A percentile compares a stretch with the other conserved stretches of the same genome.
These are phyloP conservation scores for Hordeum marinum DNA, from an alignment of 176 grass and related monocot species.

Conservation along the genomic window DNA sequence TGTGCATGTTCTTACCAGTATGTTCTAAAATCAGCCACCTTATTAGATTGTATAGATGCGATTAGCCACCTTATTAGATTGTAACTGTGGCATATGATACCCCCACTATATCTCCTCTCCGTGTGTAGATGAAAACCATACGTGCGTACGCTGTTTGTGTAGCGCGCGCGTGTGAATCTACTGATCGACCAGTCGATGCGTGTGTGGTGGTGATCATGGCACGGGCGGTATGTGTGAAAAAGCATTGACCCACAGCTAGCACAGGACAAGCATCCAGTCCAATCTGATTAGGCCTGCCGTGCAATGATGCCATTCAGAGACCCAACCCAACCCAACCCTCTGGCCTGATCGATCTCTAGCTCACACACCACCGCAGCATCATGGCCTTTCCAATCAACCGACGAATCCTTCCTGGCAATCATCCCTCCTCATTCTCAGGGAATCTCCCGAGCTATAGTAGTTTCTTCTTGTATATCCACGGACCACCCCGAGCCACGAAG, in stretches of 20 bases:
- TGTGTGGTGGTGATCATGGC: constrained; percentile 31
- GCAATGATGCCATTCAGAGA: constrained; percentile 55
- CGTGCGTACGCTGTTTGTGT: not conserved
- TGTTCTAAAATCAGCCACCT: no score
- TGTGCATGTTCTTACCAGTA: no score
- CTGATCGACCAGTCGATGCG: not conserved
- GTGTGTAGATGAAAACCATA: not conserved
- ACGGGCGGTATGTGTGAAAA: no score
- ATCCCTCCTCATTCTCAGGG: not conserved
- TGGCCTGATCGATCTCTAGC: constrained; percentile 13
- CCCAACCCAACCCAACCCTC: not conserved
- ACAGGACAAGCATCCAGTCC: no score
- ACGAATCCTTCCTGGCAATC: constrained; percentile 39
- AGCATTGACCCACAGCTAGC: no score
- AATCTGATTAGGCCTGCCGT: constrained; percentile 23
- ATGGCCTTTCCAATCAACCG: constrained; percentile 29
- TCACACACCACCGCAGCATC: constrained; percentile 18
- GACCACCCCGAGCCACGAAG: no score
- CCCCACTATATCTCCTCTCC: constrained; percentile 11
- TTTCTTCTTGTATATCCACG: not conserved
- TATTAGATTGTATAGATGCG: no score
- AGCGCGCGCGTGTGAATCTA: not conserved
- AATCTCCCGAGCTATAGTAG: not conserved
- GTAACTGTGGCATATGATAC: no score
- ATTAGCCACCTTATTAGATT: no score